These are phyloP conservation scores for Sedum album DNA, from an alignment of 164 flowering plant genomes.

Conservation along the genomic window DNA sequence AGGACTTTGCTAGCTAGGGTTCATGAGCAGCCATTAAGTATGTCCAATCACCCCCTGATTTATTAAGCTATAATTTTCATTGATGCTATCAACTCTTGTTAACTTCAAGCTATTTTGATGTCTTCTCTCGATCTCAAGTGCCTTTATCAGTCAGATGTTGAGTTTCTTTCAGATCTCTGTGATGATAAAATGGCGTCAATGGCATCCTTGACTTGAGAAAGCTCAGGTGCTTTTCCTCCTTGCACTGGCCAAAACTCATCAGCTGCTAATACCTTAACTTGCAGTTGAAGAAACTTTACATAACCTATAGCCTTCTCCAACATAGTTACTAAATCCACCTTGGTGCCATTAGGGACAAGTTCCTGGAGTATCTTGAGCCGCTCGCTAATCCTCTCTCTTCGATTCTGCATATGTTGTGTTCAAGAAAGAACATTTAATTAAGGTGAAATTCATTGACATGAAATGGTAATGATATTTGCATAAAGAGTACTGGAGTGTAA, in stretches of 20 bases:
- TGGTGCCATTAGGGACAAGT: slow-evolving; percentile 85
- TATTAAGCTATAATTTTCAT: neutral
- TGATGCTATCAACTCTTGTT: neutral
- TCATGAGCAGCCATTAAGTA: neutral
- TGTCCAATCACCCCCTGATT: neutral
- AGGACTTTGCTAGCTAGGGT: neutral
- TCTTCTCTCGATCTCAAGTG: neutral
- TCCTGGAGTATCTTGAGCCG: slow-evolving; percentile 84
- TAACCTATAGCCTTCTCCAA: slow-evolving; percentile 88
- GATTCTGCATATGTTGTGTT: slow-evolving; percentile 42
- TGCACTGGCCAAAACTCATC: slow-evolving; percentile 96
- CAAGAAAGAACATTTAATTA: neutral
- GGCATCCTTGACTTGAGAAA: slow-evolving; percentile 87
- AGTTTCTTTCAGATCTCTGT: slow-evolving; percentile 37
- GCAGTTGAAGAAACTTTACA: slow-evolving; percentile 93
- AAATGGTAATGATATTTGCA: neutral
- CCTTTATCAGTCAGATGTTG: slow-evolving; percentile 34
- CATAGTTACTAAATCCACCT: slow-evolving; percentile 98
- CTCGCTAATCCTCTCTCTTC: slow-evolving; percentile 86
- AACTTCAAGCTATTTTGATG: neutral
- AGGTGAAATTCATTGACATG: neutral
- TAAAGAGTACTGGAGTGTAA: too few relatives aligned
- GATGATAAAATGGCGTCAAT: slow-evolving; percentile 85
- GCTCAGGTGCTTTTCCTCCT: slow-evolving; percentile 92
- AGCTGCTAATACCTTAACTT: slow-evolving; percentile 93